phyloP scores from a whole-genome alignment of 495 filamentous ascomycete species.

The Stereocaulon alpinum region DNA sequence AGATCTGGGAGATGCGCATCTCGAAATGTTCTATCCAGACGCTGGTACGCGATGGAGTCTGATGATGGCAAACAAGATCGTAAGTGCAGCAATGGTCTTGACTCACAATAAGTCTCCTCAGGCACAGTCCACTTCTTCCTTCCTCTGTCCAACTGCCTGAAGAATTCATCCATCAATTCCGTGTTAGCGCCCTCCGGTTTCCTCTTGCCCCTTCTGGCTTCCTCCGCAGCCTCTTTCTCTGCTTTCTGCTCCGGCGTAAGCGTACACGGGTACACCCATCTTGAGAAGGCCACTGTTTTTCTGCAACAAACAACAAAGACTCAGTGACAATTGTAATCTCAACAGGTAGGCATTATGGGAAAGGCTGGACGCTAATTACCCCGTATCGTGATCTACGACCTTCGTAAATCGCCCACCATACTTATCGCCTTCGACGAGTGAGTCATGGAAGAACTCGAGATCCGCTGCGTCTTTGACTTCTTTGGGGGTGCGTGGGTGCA shows the following conservation, averaged over 20 bases:
- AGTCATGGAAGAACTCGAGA: not conserved
- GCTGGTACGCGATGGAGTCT: too few species aligned
- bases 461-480: slow-evolving; percentile 8
- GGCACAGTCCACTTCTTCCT: slow-evolving; percentile 15
- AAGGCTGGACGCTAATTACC: not conserved
- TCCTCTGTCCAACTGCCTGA: slow-evolving; percentile 2
- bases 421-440: slow-evolving; percentile 1
- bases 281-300: slow-evolving; percentile 19
- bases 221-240: not conserved
- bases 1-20: too few species aligned
- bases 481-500: slow-evolving; percentile 8
- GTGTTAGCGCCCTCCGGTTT: slow-evolving; percentile 11
- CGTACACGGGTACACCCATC: slow-evolving; percentile 17
- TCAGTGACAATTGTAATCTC: not conserved
- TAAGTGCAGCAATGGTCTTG: too few species aligned
- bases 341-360: not conserved
- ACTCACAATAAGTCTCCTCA: slow-evolving; percentile 16
- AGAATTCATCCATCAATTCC: slow-evolving; percentile 14
- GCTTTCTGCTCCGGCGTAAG: slow-evolving; percentile 13
- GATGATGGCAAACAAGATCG: too few species aligned
- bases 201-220: not conserved
- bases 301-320: not conserved
- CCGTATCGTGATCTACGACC: slow-evolving; percentile 12
- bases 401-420: slow-evolving; percentile 14
- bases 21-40: too few species aligned